Percentiles rank a stretch among this genome's conserved stretches.
Conservation (phyloP, 345 rosid genomes). For the Linum usitatissimum region DNA sequence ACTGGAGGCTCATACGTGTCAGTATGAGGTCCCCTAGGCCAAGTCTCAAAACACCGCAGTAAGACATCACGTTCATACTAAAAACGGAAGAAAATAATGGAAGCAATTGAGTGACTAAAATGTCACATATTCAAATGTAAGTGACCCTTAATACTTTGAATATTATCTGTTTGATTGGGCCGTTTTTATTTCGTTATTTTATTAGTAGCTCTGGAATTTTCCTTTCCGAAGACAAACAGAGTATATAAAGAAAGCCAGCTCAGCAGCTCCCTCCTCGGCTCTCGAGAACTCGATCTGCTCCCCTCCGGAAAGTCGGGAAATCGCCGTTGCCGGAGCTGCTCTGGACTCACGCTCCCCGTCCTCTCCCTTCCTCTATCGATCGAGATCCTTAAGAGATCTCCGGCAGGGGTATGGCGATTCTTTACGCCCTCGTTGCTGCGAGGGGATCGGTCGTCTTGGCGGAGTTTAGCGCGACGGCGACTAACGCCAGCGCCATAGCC, state of each 20-base stretch:
- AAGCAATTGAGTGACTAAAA: no score
- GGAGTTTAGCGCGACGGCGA: constrained; percentile 62
- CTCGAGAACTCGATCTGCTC: background rate
- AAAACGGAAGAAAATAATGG: no score
- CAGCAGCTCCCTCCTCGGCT: constrained; percentile 2
- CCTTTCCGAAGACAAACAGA: no score
- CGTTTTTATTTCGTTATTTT: no score
- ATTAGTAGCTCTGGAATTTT: no score
- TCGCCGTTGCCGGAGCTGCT: background rate
- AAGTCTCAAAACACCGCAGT: no score
- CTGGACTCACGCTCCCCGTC: background rate
- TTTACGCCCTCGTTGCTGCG: constrained; percentile 85
- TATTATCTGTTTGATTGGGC: no score
- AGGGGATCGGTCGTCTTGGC: constrained; percentile 86
- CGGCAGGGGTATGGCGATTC: constrained; percentile 52
- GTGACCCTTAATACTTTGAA: no score
- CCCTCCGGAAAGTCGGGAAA: background rate
- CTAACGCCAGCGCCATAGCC: constrained; percentile 77
- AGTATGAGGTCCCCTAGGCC: no score
- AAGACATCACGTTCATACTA: no score
- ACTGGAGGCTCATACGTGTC: no score
- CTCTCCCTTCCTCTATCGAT: background rate
- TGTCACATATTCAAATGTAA: no score
- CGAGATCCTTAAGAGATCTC: background rate
- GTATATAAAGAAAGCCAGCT: background rate